Conservation (phyloP, 1,139 yeast species). For the Kodamaea sp. region DNA sequence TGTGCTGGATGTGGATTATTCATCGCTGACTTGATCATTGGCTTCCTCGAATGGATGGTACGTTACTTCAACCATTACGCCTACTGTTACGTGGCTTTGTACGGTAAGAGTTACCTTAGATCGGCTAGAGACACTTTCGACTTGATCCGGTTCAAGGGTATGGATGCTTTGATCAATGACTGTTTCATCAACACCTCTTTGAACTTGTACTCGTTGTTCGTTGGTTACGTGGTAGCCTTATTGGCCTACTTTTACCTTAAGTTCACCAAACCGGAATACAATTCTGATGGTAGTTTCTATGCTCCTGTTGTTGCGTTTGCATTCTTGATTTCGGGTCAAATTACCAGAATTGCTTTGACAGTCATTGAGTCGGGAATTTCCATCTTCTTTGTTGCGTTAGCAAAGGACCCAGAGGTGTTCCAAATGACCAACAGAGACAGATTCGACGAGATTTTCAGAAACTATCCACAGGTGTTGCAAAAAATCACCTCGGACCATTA, state of each 20-base stretch:
- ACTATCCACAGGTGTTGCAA: constrained; percentile 74
- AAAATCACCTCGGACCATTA: constrained; percentile 45
- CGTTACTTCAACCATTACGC: constrained; percentile 91
- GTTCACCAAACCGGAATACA: constrained; percentile 73
- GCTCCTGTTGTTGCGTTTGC: constrained; percentile 80
- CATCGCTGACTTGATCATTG: constrained; percentile 60
- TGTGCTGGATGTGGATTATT: constrained; percentile 58
- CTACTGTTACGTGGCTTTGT: constrained; percentile 81
- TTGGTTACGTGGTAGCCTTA: constrained; percentile 68
- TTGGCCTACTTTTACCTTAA: constrained; percentile 70
- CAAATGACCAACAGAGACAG: constrained; percentile 73
- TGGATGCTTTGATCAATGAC: constrained; percentile 86
- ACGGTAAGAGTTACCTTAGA: constrained; percentile 74
- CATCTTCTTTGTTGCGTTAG: constrained; percentile 83
- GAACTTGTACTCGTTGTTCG: constrained; percentile 68
- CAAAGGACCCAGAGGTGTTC: constrained; percentile 85
- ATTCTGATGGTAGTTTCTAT: constrained; percentile 62
- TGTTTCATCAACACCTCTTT: constrained; percentile 77
- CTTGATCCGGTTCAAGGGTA: constrained; percentile 74
- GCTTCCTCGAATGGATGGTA: constrained; percentile 75
- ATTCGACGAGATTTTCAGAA: constrained; percentile 68
- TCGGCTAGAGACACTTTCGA: constrained; percentile 86
- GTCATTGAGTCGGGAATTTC: constrained; percentile 82
- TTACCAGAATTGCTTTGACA: constrained; percentile 69
- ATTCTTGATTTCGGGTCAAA: constrained; percentile 75